Base-by-base conservation (phyloP, 2,329 filamentous ascomycete species). In the Stylonectria norvegica region DNA sequence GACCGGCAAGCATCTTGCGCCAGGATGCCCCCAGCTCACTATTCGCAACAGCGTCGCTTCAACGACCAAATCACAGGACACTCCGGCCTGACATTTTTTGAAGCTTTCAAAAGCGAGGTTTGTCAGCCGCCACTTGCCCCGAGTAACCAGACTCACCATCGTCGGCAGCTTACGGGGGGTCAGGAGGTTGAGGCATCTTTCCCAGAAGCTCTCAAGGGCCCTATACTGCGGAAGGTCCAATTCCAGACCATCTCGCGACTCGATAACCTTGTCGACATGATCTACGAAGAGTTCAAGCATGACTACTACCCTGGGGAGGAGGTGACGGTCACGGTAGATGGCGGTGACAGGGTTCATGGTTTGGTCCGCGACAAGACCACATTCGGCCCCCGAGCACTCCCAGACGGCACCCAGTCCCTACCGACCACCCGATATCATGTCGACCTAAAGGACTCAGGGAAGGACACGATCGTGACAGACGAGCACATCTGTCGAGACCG, bases 1-100 rank as follows among this genome's bases (percentile, higher is more conserved):
- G 19, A 44, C 39, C 27, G 5, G 37, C 19, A 32, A 34, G 38
- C 34, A 31, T 14, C 38, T 43, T 5, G 6, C 10, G n/a, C 19
- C 35, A 7, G 32, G 38, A 36, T 29, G 30, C 27, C 32, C 33
- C 29, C 30, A 27, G 29, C 57, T 55, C 38, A 58, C 44, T 33
- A 38, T 37, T 44, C 54, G 35, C 20, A 34, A 30, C 55, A 91
- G 83, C 87, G 83, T 59, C 82, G 85, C 40, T 98, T 97, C 65
- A 95, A 94, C 46, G 95, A 94, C 66, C 87, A 95, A 62, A 94
- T 97, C 51, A 95, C 89, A 10, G 93, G 93, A 38, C 91, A 95
- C 63, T 94, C 89, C 20, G 85, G 85, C 38, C 73, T 96, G 51
- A 91, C 81, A 4, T 98, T 94, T 65, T 96, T 96, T 59, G 89